phyloP scores from a whole-genome alignment of 192 early-diverging fungal species.

The Ambispora gerdemannii region DNA sequence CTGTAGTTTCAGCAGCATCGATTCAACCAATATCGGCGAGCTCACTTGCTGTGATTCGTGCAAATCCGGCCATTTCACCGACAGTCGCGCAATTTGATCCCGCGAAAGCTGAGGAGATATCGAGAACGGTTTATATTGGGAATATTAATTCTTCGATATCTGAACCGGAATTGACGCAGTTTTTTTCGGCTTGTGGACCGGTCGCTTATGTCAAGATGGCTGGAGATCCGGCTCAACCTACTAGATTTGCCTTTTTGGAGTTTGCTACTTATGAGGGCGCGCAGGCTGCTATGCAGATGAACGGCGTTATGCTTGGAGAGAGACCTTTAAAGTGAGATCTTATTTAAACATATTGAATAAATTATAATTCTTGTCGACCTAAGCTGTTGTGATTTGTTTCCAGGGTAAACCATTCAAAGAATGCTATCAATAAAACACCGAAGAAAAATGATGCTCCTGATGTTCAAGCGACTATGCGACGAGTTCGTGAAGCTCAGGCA shows the following conservation, averaged over 20 bases:
- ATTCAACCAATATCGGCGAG: conserved; percentile 44
- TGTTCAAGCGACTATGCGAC: conserved; percentile 44
- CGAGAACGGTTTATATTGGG: conserved; percentile 74
- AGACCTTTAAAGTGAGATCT: conserved; percentile 56
- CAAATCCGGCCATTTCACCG: conserved; percentile 48
- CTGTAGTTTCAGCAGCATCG: conserved; percentile 43
- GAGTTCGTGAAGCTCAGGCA: conserved; percentile 51
- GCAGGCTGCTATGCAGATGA: conserved; percentile 59
- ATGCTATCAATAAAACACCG: conserved; percentile 67
- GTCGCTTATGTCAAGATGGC: conserved; percentile 75
- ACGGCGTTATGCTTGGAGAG: conserved; percentile 61
- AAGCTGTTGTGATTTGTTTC: neutral
- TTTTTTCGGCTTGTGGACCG: conserved; percentile 61
- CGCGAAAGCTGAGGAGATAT: conserved; percentile 68
- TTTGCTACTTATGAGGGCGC: conserved; percentile 61
- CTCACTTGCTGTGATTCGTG: conserved; percentile 38
- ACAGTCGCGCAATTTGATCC: conserved; percentile 60
- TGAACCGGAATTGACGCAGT: conserved; percentile 61
- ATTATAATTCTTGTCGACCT: conserved; percentile 1
- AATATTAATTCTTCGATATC: conserved; percentile 55
- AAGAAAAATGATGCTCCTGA: conserved; percentile 43
- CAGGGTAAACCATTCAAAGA: conserved; percentile 73
- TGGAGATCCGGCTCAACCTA: conserved; percentile 62
- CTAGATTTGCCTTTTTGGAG: conserved; percentile 77
- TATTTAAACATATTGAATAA: no score